These are phyloP conservation scores for Rhododendron ovatum DNA, from an alignment of 148 eudicot genomes.

Conservation along the genomic window DNA sequence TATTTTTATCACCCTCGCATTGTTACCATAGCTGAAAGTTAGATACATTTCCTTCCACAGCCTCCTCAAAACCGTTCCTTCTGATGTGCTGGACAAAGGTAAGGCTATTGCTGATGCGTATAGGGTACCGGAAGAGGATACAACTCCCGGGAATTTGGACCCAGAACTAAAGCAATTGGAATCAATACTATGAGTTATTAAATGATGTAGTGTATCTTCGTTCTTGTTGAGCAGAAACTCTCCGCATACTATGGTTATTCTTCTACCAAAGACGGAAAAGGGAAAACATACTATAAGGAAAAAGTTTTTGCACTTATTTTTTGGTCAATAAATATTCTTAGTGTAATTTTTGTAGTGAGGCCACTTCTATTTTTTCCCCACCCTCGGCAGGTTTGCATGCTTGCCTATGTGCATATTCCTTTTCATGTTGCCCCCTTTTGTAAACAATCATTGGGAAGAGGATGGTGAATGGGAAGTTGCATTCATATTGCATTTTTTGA, in stretches of 20 bases:
- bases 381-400: background rate
- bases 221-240: background rate
- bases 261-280: background rate
- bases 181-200: slow-evolving; percentile 53
- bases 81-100: slow-evolving; percentile 72
- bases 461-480: background rate
- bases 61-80: slow-evolving; percentile 78
- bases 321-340: background rate
- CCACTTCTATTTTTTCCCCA: background rate
- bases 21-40: background rate
- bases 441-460: background rate
- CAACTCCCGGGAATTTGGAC: slow-evolving; percentile 46
- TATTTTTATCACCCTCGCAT: background rate
- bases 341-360: background rate
- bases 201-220: background rate
- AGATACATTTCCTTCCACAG: slow-evolving; percentile 27
- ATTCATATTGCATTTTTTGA: background rate
- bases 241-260: background rate
- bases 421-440: background rate
- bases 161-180: slow-evolving; percentile 74
- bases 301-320: background rate
- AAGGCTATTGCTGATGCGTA: slow-evolving; percentile 90
- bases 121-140: slow-evolving; percentile 43
- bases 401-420: background rate
- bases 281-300: background rate